Base-by-base conservation (phyloP, 2,329 filamentous ascomycete species). In the Cytospora piceicola region DNA sequence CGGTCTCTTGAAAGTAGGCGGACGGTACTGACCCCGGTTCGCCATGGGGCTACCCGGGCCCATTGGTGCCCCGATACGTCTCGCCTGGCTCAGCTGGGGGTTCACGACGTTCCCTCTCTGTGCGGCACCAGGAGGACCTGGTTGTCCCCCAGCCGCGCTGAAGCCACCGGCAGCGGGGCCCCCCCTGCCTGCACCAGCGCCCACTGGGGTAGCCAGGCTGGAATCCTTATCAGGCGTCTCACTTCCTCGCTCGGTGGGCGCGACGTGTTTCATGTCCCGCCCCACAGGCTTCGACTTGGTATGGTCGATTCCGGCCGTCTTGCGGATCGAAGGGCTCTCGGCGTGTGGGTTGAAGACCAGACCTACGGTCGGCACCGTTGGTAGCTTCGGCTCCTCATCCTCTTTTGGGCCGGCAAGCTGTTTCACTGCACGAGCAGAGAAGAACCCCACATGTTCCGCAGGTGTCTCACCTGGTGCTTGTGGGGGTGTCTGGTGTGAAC, bases 231-330 rank as follows among this genome's bases (percentile, higher is more conserved):
- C 49, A 36, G 39, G 66, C 12, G 64, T 63, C 27, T 57, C 62
- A 8, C 34, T 66, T 11, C 73, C 73, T 15, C 71, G 71, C 59
- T 74, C 73, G 1, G 70, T 39, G 1, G 82, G 80, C 0, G 82
- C 74, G 0, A 87, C 79, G 65, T 88, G 85, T 68, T 85, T 80
- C 0, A 82, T 78, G 55, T 81, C 82, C 68, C 83, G 85, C 4
- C 83, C 84, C 2, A 97, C 79, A 0, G 93, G 92, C 61, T 90
- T 89, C 5, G 91, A 94, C 60, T 87, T 89, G 27, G 80, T 88
- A 73, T 96, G 92, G 72, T 97, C 93, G 49, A 97, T 85, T 2
- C 94, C 94, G 0, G 91, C 90, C 0, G 94, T 97, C 74, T 94
- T 94, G 68, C 92, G 87, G 73, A 97, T 93, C 0, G 93, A 95